Base-by-base conservation (phyloP, 2,329 filamentous ascomycete genomes). In the Colletotrichum musicola region DNA sequence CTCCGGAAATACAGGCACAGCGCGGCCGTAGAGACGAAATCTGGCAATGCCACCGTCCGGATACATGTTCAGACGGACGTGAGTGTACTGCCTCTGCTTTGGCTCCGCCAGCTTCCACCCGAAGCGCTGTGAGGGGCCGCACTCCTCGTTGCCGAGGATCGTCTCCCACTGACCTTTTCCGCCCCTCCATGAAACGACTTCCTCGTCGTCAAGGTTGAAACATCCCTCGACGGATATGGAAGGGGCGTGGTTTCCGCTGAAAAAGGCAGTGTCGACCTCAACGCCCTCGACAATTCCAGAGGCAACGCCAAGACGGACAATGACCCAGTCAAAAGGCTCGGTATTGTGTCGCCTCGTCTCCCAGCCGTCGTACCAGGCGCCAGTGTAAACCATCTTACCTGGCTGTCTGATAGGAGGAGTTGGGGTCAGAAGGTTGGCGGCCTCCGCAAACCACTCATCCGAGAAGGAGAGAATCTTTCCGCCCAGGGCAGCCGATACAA, bases 11-110 rank as follows among this genome's bases (percentile, higher is more conserved):
- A 95, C 90, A 4, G 93, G 92, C 1, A 94, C 87, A 1, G 92
- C 93, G 70, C 89, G 86, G 6, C 93, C 93, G 75, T 92, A 95
- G 1, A 95, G 86, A 22, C 92, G 86, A 81, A 95, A 95, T 59
- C 93, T 84, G 46, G 93, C 92, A 74, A 96, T 95, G 56, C 93
- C 93, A 56, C 93, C 93, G 75, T 96, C 93, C 0, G 93, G 92
- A 76, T 93, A 95, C 93, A 95, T 95, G 77, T 93, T 92, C 63
- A 96, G 83, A 40, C 92, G 84, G 47, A 95, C 91, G 77, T 96
- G 93, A 0, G 93, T 95, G 80, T 92, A 95, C 62, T 89, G 87
- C 79, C 92, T 92, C 40, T 81, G 80, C 0, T 88, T 89, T 20
- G 86, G 85, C 18, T 76, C 75, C 16, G 84, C 81, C 16, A 95